These are phyloP conservation scores for Colletotrichum incanum DNA, from an alignment of 2,329 filamentous ascomycete species.

Conservation along the genomic window DNA sequence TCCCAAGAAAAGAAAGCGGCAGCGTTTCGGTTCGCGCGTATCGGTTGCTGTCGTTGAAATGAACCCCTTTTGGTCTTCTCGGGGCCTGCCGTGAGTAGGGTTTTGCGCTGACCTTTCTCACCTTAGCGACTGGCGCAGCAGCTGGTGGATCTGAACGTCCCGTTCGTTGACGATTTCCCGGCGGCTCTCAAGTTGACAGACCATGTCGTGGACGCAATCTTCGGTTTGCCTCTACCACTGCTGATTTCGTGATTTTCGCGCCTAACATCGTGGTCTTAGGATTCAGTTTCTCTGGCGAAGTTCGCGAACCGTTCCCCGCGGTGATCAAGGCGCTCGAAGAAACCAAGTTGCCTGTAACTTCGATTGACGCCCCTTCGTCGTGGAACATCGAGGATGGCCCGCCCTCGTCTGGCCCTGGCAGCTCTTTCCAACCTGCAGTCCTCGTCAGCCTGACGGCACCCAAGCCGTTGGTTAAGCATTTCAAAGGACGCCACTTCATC, in stretches of 20 bases:
- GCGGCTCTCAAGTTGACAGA: slow-evolving; percentile 78
- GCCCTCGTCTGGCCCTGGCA: slow-evolving; percentile 82
- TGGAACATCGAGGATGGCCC: slow-evolving; percentile 95
- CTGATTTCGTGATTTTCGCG: slow-evolving; percentile 7
- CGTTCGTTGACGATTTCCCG: slow-evolving; percentile 87
- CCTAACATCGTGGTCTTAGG: slow-evolving; percentile 61
- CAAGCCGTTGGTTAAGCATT: slow-evolving; percentile 89
- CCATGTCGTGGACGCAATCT: slow-evolving; percentile 93
- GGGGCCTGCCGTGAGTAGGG: slow-evolving; percentile 7
- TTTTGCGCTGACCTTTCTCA: slow-evolving; percentile 49
- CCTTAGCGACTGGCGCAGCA: slow-evolving; percentile 85
- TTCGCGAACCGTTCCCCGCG: slow-evolving; percentile 90
- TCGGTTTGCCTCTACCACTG: slow-evolving; percentile 70
- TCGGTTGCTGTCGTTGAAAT: slow-evolving; percentile 19
- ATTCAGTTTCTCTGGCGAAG: slow-evolving; percentile 92
- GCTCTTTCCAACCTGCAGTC: slow-evolving; percentile 83
- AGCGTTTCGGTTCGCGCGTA: slow-evolving; percentile 17
- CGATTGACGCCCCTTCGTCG: slow-evolving; percentile 93
- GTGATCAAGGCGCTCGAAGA: slow-evolving; percentile 85
- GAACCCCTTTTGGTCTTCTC: neutral
- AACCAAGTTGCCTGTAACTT: slow-evolving; percentile 83
- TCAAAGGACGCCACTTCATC: slow-evolving; percentile 90
- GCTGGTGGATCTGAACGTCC: slow-evolving; percentile 85
- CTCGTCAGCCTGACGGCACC: slow-evolving; percentile 93
- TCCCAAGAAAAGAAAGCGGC: slow-evolving; percentile 32